Conservation (phyloP, 1,284 basidiomycete species). For the Flammula alnicola region DNA sequence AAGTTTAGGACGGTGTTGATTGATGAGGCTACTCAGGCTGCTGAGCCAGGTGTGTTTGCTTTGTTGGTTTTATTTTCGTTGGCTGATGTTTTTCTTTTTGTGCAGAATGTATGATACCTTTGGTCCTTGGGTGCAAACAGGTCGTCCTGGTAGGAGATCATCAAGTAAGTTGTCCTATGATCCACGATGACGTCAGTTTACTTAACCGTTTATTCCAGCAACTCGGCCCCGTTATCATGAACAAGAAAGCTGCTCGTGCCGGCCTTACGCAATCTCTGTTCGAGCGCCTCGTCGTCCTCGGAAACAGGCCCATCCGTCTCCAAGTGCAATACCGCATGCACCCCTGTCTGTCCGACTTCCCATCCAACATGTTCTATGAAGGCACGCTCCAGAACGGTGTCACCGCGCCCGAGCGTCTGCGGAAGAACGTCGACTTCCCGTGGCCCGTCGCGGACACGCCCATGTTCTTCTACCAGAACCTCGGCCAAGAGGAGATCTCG, state of each 20-base stretch:
- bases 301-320: slow-evolving; percentile 95
- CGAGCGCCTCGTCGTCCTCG: slow-evolving; percentile 94
- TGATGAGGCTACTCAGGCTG: slow-evolving; percentile 98
- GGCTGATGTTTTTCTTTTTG: slow-evolving; percentile 21
- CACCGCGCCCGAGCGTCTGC: slow-evolving; percentile 94
- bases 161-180: slow-evolving; percentile 51
- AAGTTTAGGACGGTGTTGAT: slow-evolving; percentile 99
- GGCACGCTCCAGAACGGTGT: slow-evolving; percentile 99
- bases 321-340: slow-evolving; percentile 99
- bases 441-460: slow-evolving; percentile 98
- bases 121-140: slow-evolving; percentile 98
- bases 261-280: slow-evolving; percentile 98
- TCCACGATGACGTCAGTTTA: not conserved
- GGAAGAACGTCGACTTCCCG: slow-evolving; percentile 98
- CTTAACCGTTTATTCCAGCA: slow-evolving; percentile 53
- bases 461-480: slow-evolving; percentile 99
- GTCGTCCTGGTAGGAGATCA: slow-evolving; percentile 98
- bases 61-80: slow-evolving; percentile 24
- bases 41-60: slow-evolving; percentile 83
- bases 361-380: slow-evolving; percentile 99
- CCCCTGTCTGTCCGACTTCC: slow-evolving; percentile 98
- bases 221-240: slow-evolving; percentile 99
- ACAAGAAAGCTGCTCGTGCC: slow-evolving; percentile 98
- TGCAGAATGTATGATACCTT: slow-evolving; percentile 97
- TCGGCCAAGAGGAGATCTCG: slow-evolving; percentile 99